Evolutionary conservation across 2,329 filamentous ascomycete species (phyloP), one percentile per base, ranked within the genome.

Genomic region (Aureobasidium zeae): DNA sequence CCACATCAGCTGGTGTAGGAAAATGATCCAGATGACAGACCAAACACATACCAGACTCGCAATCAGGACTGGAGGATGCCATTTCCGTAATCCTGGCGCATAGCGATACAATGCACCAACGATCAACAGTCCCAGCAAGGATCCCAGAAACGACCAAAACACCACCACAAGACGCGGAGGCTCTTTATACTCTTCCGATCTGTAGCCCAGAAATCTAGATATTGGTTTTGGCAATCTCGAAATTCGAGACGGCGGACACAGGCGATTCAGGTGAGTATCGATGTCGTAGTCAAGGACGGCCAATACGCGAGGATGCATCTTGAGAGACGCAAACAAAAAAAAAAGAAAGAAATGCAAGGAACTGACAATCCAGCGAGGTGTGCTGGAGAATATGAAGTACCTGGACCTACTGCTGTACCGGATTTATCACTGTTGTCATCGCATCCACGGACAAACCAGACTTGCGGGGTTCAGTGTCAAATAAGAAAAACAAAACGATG

Each of bases 261-360:
- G 69, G 2, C 72, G 81, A 58, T 89, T 86, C 38, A 93, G 59
- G 57, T 81, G 77, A n/a, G 63, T 65, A 68, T 94, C 87, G 50
- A 94, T 74, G 63, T 91, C 77, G 62, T 93, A 77, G 55, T 80
- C 70, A 51, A 63, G 50, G 16, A 56, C 21, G 8, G 53, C 37
- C 16, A 37, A 16, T 16, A 31, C 31, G 10, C 38, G 30, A n/a
- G 31, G 20, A 15, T 26, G 26, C 49, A 49, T 50, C 15, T 17
- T 36, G n/a, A 12, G 11, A 8, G 19, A 5, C 9, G 20, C 9
- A 6, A 31, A 30, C 13, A 3, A 29, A 16, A 38, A 19, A 13
- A n/a, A 2, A n/a, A 25, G 13, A 29, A 8, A 11, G 9, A 19
- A 10, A 12, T 22, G 19, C 19, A 16, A 26, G 9, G 8, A 21